These are phyloP conservation scores for Withania somnifera DNA, from an alignment of 305 asterid species.

Conservation along the genomic window DNA sequence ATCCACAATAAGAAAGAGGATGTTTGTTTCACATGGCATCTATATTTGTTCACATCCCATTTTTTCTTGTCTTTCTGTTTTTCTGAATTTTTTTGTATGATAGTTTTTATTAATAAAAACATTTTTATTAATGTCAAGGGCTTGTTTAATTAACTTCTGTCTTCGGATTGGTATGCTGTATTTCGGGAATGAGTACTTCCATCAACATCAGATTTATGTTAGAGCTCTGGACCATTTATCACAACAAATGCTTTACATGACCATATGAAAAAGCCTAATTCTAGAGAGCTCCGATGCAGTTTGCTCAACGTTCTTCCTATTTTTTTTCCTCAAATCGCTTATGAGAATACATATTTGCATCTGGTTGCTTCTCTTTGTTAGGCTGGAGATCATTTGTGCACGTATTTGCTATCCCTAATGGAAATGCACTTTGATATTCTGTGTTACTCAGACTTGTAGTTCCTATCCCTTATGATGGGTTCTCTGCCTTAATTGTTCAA, in stretches of 20 bases:
- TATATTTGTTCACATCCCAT: background rate
- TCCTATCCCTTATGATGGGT: background rate
- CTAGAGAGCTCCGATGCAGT: background rate
- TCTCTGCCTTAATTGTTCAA: background rate
- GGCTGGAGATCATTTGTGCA: background rate
- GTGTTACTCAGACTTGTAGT: background rate
- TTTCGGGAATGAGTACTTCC: background rate
- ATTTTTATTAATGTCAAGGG: background rate
- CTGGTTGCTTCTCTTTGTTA: background rate
- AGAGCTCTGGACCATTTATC: background rate
- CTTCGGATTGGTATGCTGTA: background rate
- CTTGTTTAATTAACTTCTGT: background rate
- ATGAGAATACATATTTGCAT: background rate
- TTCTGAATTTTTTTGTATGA: background rate
- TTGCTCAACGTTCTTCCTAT: background rate
- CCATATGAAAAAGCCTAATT: background rate
- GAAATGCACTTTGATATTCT: background rate
- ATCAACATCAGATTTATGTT: background rate
- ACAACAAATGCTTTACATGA: background rate
- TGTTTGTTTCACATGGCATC: background rate
- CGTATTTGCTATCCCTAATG: background rate
- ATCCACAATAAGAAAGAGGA: background rate
- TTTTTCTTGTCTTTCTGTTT: background rate
- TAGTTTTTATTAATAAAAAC: background rate
- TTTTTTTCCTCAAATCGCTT: background rate